Evolutionary conservation across 352 stramenopile species (phyloP), one percentile per base, ranked within the genome.

Genomic region (Globisporangium spinosum): DNA sequence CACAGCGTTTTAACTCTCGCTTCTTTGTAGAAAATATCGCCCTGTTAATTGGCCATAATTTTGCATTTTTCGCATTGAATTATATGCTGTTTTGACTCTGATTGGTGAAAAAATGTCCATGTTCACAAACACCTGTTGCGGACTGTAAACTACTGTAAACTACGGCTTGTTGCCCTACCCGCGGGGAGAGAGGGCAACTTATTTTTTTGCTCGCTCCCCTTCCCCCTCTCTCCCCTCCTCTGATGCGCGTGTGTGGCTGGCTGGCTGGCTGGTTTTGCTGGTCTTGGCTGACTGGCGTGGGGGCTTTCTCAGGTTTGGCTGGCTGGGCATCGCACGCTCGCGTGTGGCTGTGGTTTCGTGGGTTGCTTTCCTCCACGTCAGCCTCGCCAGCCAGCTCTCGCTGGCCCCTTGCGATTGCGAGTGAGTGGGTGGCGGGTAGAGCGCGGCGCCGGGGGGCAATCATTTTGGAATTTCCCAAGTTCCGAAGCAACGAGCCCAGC

Each of bases 381-480:
- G 47, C 47, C 17, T 13, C 45, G 9, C 38, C 38, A 17, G 38
- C 38, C 38, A 45, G 38, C 38, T 45, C 35, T 43, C 35, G 23
- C 17, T 12, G 22, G n/a, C 20, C 20, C 47, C 17, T 56, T 23
- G 7, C 10, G 25, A 2, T 58, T 38, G 8, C 22, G 25, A 2
- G 25, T 20, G 53, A 25, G 54, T 67, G 61, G 22, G 61, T 67
- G 61, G 61, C 29, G 61, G 17, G 32, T 35, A 40, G 45, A 45
- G 40, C 40, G 59, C 43, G 59, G 59, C 43, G 25, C 27, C 20
- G 40, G 51, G 27, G 7, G 20, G 55, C 38, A 65, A 17, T 87
- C 85, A 93, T 89, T 93, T 87, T 81, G 82, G 81, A 93, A 90
- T 91, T 93, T 85, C 74, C 83, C 79, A 71, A 74, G 79, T 78